Base-by-base conservation (phyloP, 768 basidiomycete genomes). In the Lactarius vividus region DNA sequence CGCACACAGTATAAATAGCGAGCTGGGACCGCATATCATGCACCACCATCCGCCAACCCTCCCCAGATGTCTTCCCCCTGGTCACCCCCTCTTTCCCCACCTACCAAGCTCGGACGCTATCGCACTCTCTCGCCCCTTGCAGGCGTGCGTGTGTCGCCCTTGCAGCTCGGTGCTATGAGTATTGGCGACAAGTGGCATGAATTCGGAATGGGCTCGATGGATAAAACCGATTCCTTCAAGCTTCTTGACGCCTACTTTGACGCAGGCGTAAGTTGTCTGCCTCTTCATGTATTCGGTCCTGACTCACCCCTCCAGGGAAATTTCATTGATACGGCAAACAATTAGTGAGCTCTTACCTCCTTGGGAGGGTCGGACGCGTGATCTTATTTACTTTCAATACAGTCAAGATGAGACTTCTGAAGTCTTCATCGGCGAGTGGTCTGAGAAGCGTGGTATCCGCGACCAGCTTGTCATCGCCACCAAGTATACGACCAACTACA, bases 331-430 rank as follows among this genome's bases (percentile, higher is more conserved):
- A 82, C 82, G 2, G 78, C 82, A 15, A 83, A 80, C 61, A 74
- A 71, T 69, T 83, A 83, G 79, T 79, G 53, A 67, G 78, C 59
- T 28, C 37, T 65, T 9, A 16, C 4, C 11, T 5, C 9, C 13
- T 8, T n/a, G 16, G 5, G 35, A n/a, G 0, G 56, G 49, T 46
- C 33, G 10, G n/a, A 37, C 16, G 26, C n/a, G 1, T 31, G 8
- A 29, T 8, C 15, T 44, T 9, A n/a, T 26, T 35, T 6, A 18
- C 3, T 58, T 23, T 20, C 26, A 49, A 26, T 40, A 20, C 10
- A 83, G 81, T 62, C 84, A 87, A 68, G 80, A 85, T 63, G 85
- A 82, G 65, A 71, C 79, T 23, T 85, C 83, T 4, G 86, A 89
- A 71, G 67, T 69, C 58, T 80, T 81, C 72, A 75, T 83, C 26